A percentile compares a stretch with the other conserved stretches of the same genome.
phyloP scores from a whole-genome alignment of 371 early-diverging fungal species.

The Mucor lusitanicus region DNA sequence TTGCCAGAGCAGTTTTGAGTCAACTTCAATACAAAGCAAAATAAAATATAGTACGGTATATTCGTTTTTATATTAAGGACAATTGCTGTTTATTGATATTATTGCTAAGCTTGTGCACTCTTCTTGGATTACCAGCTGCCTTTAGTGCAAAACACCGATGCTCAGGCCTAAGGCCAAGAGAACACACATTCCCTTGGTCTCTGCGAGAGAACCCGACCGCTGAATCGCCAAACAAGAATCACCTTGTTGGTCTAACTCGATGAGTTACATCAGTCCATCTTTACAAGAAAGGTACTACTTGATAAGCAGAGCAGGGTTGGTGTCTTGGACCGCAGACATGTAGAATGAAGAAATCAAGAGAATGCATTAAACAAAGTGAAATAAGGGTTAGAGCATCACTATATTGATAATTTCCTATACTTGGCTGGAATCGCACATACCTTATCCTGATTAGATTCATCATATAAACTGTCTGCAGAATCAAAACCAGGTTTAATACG shows the following conservation, averaged over 20 bases:
- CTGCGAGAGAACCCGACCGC: conserved; percentile 16
- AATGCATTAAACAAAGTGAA: neutral
- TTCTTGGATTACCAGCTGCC: neutral
- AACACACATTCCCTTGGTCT: conserved; percentile 17
- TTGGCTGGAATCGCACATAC: neutral
- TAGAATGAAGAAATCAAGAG: neutral
- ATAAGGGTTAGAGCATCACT: neutral
- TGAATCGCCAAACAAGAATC: conserved; percentile 18
- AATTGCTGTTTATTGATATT: neutral
- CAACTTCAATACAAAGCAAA: neutral
- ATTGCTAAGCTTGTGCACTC: neutral
- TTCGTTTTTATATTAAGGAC: neutral
- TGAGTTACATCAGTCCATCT: conserved; percentile 17
- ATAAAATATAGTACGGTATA: neutral
- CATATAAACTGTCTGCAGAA: conserved; percentile 3
- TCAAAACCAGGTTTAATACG: conserved; percentile 13
- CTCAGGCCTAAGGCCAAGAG: conserved; percentile 15
- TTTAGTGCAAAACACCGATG: conserved; percentile 15
- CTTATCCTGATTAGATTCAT: neutral
- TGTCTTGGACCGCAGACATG: neutral
- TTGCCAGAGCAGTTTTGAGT: neutral
- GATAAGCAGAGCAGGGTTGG: conserved; percentile 13
- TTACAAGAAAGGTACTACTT: conserved; percentile 16
- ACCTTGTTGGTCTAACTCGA: conserved; percentile 14
- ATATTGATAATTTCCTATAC: neutral